Evolutionary conservation across 164 flowering plant genomes (phyloP).

Genomic region (Magnolia officinalis): DNA sequence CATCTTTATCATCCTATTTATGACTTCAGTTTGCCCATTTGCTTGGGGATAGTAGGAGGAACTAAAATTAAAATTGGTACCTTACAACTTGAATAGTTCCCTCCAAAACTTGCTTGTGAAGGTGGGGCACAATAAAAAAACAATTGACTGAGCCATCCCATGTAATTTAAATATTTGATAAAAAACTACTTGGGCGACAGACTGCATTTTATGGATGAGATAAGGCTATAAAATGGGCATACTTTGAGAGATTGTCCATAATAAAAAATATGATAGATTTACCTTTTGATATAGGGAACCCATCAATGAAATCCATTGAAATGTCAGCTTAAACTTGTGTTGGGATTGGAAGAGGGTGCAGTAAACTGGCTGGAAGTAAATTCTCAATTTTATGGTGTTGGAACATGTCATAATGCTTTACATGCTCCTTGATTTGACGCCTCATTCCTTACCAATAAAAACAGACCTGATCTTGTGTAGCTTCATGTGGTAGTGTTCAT

Average conservation of each 20-base stretch:
- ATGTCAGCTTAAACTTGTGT: neutral
- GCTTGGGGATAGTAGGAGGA: conserved; percentile 1
- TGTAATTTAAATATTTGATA: neutral
- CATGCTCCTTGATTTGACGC: neutral
- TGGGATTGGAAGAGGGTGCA: conserved; percentile 1
- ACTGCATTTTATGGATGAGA: neutral
- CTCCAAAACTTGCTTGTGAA: conserved; percentile 6
- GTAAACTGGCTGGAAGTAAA: neutral
- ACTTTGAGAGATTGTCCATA: conserved; percentile 1
- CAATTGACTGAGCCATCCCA: neutral
- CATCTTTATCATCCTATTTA: neutral
- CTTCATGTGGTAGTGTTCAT: neutral
- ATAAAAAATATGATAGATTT: neutral
- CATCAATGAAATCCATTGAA: conserved; percentile 8
- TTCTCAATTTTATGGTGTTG: neutral
- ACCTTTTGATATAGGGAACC: neutral
- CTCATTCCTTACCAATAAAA: conserved; percentile 7
- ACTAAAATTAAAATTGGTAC: conserved; percentile 1
- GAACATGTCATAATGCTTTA: neutral
- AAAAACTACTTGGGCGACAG: neutral
- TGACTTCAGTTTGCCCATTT: neutral
- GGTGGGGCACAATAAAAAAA: neutral
- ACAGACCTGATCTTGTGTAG: neutral
- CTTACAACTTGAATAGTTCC: neutral
- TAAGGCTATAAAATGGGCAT: conserved; percentile 5